Evolutionary conservation across 225 moss, liverwort and hornwort genomes (phyloP).

Genomic region (Thuidium tamariscinum): DNA sequence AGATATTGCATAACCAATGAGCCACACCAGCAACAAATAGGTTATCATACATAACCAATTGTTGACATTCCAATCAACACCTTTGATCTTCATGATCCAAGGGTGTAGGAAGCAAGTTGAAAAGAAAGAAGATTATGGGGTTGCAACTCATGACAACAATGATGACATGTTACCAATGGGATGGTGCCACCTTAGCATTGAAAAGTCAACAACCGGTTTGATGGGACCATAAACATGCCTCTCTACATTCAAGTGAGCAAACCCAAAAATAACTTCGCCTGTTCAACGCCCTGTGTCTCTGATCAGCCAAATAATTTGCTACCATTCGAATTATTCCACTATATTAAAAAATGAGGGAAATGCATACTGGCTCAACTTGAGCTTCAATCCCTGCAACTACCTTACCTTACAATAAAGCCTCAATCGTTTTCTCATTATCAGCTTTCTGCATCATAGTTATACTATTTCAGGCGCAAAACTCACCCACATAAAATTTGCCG

Average conservation of each 20-base stretch:
- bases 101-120: too few species aligned
- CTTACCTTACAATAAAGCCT: background rate
- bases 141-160: too few species aligned
- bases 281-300: background rate
- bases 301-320: background rate
- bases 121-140: too few species aligned
- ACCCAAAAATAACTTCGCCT: background rate
- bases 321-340: background rate
- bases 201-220: too few species aligned
- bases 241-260: background rate
- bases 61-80: too few species aligned
- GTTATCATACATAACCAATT: too few species aligned
- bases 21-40: too few species aligned
- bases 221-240: background rate
- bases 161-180: too few species aligned
- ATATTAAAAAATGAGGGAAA: slow-evolving; percentile 1
- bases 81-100: too few species aligned
- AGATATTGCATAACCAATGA: too few species aligned
- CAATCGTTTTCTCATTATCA: background rate
- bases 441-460: background rate
- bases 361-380: background rate
- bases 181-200: too few species aligned
- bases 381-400: slow-evolving; percentile 5
- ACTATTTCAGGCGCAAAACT: background rate
- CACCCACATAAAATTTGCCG: background rate